Evolutionary conservation across 768 basidiomycete genomes (phyloP).

Genomic region (Rhodotorula graminis): DNA sequence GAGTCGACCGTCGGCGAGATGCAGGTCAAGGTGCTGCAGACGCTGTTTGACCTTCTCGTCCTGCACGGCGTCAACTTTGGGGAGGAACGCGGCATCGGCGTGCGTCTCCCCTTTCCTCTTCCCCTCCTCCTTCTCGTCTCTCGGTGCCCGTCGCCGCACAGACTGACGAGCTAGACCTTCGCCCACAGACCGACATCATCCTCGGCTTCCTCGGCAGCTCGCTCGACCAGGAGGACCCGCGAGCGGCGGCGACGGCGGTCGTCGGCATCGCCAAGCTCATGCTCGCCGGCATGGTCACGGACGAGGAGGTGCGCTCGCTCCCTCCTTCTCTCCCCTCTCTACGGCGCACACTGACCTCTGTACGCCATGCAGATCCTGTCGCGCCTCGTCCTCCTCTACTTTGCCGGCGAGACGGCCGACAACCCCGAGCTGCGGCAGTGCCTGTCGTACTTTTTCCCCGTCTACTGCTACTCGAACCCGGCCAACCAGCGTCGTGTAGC

Average conservation of each 20-base stretch:
- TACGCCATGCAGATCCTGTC: constrained; percentile 51
- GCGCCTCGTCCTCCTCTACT: constrained; percentile 59
- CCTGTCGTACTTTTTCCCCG: constrained; percentile 76
- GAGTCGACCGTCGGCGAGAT: constrained; percentile 56
- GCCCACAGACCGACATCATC: constrained; percentile 51
- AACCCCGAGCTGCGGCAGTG: constrained; percentile 84
- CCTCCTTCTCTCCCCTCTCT: background rate
- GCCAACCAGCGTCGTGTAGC: constrained; percentile 69
- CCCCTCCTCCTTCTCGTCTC: background rate
- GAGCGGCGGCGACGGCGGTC: constrained; percentile 66
- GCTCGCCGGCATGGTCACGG: constrained; percentile 67
- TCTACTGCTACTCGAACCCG: constrained; percentile 75
- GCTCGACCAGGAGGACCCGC: constrained; percentile 58
- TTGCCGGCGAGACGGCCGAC: constrained; percentile 71
- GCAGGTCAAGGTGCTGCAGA: constrained; percentile 64
- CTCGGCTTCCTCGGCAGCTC: constrained; percentile 63
- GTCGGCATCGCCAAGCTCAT: constrained; percentile 82
- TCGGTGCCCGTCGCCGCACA: too few species aligned
- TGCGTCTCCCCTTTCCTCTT: constrained; percentile 17
- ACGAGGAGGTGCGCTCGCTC: constrained; percentile 57
- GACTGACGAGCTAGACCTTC: background rate
- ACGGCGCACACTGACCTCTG: background rate
- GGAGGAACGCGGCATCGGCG: constrained; percentile 37
- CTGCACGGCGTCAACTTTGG: constrained; percentile 67
- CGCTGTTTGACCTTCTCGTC: constrained; percentile 81